Evolutionary conservation across 495 filamentous ascomycete species (phyloP).

Genomic region (Tuber magnatum): DNA sequence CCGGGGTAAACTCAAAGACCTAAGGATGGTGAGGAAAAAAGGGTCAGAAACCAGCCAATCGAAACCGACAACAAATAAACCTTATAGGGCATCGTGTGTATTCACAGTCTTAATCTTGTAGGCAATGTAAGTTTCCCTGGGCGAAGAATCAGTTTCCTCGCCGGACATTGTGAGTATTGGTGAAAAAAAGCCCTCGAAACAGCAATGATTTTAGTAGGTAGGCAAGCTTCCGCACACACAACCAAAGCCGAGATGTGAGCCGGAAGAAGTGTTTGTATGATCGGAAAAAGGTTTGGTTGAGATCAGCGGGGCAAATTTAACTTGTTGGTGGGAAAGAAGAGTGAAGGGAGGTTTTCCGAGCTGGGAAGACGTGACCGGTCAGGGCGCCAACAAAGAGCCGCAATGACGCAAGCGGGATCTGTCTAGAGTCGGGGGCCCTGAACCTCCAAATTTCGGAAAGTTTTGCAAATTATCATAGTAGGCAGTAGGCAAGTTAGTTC

Average conservation of each 20-base stretch:
- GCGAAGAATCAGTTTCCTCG: neutral
- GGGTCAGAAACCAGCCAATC: neutral
- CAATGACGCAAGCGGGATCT: neutral
- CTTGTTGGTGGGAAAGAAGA: neutral
- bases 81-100: neutral
- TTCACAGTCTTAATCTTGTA: neutral
- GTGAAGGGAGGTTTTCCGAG: neutral
- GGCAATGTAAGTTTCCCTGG: neutral
- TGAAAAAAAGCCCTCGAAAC: neutral
- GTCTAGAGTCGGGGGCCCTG: too few relatives aligned
- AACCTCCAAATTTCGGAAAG: neutral
- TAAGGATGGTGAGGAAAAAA: constrained; percentile 6
- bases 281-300: neutral
- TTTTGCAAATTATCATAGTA: neutral
- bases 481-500: neutral
- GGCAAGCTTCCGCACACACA: neutral
- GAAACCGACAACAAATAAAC: neutral
- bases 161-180: neutral
- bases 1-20: constrained; percentile 31
- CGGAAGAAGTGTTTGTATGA: neutral
- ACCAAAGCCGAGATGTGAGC: neutral
- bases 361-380: neutral
- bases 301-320: neutral
- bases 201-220: neutral
- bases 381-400: constrained; percentile 1